A percentile compares a stretch with the other conserved stretches of the same genome.
phyloP scores from a whole-genome alignment of 768 basidiomycete species.

The Chalciporus piperatus region DNA sequence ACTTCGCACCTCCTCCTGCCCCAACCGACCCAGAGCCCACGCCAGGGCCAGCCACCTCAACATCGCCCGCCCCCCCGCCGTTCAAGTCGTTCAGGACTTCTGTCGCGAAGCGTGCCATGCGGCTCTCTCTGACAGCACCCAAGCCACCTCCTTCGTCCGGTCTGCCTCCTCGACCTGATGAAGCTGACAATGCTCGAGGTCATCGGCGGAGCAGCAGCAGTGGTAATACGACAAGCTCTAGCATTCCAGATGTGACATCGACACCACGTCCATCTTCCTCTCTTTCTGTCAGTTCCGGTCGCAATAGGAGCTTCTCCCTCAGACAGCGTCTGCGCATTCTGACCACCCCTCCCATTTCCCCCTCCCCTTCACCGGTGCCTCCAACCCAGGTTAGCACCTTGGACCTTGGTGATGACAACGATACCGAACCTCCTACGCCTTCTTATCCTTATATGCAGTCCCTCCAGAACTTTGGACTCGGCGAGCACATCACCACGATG shows the following conservation, averaged over 20 bases:
- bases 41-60: slow-evolving; percentile 2
- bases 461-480: slow-evolving; percentile 36
- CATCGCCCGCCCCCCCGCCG: slow-evolving; percentile 3
- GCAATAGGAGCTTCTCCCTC: slow-evolving; percentile 39
- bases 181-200: slow-evolving; percentile 31
- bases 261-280: slow-evolving; percentile 37
- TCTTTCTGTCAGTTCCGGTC: slow-evolving; percentile 43
- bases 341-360: slow-evolving; percentile 51
- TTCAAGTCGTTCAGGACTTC: slow-evolving; percentile 52
- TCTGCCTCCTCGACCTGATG: slow-evolving; percentile 69
- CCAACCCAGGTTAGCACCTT: slow-evolving; percentile 21
- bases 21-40: slow-evolving; percentile 36
- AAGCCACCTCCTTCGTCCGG: slow-evolving; percentile 58
- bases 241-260: slow-evolving; percentile 34
- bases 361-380: slow-evolving; percentile 22
- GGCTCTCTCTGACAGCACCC: slow-evolving; percentile 59
- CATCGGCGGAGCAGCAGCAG: slow-evolving; percentile 36
- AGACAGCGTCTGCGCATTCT: slow-evolving; percentile 66
- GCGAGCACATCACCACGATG: slow-evolving; percentile 55
- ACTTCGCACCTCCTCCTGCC: slow-evolving; percentile 65
- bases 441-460: slow-evolving; percentile 7
- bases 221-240: slow-evolving; percentile 22
- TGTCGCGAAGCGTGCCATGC: slow-evolving; percentile 52
- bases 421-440: slow-evolving; percentile 30
- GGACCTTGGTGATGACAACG: slow-evolving; percentile 23